Percentiles rank a stretch among this genome's conserved stretches.
Conservation (phyloP, 768 basidiomycete species). For the Pleurotus tuber-regium region DNA sequence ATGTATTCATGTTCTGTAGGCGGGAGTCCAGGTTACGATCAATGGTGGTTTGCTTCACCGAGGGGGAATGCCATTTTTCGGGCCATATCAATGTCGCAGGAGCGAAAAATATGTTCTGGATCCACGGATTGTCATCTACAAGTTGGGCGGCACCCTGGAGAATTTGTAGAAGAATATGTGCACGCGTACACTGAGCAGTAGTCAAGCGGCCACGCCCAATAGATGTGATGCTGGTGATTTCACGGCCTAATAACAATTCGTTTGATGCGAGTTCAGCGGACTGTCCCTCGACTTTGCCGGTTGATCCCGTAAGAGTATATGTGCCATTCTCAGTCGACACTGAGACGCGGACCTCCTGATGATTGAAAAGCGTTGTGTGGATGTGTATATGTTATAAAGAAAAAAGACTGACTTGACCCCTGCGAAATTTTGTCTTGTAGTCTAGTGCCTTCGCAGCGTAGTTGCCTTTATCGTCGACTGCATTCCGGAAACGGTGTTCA, state of each 20-base stretch:
- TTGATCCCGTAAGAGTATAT: constrained; percentile 1
- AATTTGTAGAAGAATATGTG: constrained; percentile 36
- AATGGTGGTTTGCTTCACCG: not conserved
- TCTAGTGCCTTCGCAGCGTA: not conserved
- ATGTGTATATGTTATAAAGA: too few species aligned
- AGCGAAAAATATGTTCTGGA: constrained; percentile 47
- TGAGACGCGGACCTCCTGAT: constrained; percentile 4
- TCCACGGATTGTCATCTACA: constrained; percentile 42
- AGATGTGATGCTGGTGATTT: constrained; percentile 40
- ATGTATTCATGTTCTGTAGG: constrained; percentile 33
- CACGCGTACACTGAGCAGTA: constrained; percentile 49
- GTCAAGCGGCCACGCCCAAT: constrained; percentile 58
- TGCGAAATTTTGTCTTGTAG: constrained; percentile 5
- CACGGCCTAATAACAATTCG: constrained; percentile 26
- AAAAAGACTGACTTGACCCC: not conserved
- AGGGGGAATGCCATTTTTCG: constrained; percentile 22
- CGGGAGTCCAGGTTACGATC: constrained; percentile 12
- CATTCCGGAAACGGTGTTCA: constrained; percentile 38
- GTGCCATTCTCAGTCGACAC: constrained; percentile 1
- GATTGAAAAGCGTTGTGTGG: too few species aligned
- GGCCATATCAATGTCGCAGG: constrained; percentile 37
- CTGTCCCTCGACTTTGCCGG: constrained; percentile 5
- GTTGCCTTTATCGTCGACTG: constrained; percentile 14
- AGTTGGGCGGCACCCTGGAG: constrained; percentile 38
- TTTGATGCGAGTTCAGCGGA: constrained; percentile 16